These are phyloP conservation scores for Dichotomopilus funicola DNA, from an alignment of 2,329 filamentous ascomycete genomes.

Conservation along the genomic window DNA sequence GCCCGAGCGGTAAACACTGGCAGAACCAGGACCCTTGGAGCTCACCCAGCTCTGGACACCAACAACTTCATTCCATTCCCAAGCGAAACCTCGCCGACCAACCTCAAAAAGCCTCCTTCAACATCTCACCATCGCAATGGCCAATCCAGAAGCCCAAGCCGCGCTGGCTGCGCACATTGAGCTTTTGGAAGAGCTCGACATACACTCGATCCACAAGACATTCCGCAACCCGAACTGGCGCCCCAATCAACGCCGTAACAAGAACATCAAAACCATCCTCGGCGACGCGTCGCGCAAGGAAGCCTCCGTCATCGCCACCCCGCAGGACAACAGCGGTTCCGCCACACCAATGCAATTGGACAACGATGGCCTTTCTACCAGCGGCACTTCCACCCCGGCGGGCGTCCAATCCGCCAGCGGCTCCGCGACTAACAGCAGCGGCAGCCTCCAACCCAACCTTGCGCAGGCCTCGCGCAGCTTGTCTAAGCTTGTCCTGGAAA, in stretches of 20 bases:
- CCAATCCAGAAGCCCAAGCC: constrained; percentile 60
- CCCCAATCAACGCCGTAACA: constrained; percentile 91
- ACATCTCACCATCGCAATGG: constrained; percentile 17
- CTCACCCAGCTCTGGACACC: not conserved
- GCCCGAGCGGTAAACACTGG: constrained; percentile 29
- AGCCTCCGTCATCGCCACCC: constrained; percentile 75
- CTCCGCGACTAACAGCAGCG: constrained; percentile 8
- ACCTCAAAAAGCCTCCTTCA: constrained; percentile 6
- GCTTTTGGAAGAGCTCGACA: constrained; percentile 87
- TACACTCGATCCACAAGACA: constrained; percentile 75
- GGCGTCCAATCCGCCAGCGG: constrained; percentile 37
- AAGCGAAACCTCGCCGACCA: not conserved
- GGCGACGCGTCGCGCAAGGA: constrained; percentile 83
- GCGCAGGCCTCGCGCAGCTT: constrained; percentile 84
- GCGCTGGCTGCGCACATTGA: constrained; percentile 76
- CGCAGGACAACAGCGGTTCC: constrained; percentile 67
- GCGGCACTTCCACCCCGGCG: constrained; percentile 52
- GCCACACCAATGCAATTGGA: constrained; percentile 54
- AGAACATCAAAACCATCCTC: constrained; percentile 95
- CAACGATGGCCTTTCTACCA: constrained; percentile 51
- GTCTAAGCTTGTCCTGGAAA: constrained; percentile 82
- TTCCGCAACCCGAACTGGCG: constrained; percentile 91
- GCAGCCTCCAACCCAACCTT: constrained; percentile 57
- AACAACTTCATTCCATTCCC: not conserved
- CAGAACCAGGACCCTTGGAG: constrained; percentile 26